Evolutionary conservation across 176 grass and related monocot genomes (phyloP).

Genomic region (Alloteropsis semialata): DNA sequence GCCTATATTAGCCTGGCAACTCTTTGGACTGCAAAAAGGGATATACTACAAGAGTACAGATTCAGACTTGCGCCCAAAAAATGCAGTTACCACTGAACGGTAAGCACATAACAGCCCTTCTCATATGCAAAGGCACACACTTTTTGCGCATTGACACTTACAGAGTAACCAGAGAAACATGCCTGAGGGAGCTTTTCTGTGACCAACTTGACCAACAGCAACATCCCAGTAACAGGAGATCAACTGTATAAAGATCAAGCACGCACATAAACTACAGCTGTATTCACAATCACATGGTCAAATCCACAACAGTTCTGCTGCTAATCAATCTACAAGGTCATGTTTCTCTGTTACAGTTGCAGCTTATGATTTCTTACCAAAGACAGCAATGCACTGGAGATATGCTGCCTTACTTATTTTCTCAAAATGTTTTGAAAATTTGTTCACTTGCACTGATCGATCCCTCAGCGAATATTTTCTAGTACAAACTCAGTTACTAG

Average conservation of each 20-base stretch:
- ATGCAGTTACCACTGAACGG: neutral
- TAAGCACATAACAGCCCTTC: neutral
- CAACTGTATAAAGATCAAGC: neutral
- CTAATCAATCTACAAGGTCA: neutral
- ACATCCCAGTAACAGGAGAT: neutral
- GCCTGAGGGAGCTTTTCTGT: neutral
- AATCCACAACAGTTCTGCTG: neutral
- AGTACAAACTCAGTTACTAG: neutral
- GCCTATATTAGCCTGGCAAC: neutral
- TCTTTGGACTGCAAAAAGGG: neutral
- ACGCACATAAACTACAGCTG: neutral
- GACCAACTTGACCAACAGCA: neutral
- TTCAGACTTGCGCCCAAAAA: neutral
- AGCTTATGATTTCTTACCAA: neutral
- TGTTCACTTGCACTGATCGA: neutral
- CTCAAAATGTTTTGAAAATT: neutral
- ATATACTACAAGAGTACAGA: neutral
- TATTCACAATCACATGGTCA: neutral
- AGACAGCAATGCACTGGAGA: neutral
- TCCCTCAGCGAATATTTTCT: neutral
- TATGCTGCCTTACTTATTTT: neutral
- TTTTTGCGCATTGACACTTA: neutral
- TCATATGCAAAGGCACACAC: neutral
- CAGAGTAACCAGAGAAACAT: neutral
- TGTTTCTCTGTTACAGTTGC: neutral